phyloP scores from a whole-genome alignment of 2,329 filamentous ascomycete species.

The Helotiales sp. region DNA sequence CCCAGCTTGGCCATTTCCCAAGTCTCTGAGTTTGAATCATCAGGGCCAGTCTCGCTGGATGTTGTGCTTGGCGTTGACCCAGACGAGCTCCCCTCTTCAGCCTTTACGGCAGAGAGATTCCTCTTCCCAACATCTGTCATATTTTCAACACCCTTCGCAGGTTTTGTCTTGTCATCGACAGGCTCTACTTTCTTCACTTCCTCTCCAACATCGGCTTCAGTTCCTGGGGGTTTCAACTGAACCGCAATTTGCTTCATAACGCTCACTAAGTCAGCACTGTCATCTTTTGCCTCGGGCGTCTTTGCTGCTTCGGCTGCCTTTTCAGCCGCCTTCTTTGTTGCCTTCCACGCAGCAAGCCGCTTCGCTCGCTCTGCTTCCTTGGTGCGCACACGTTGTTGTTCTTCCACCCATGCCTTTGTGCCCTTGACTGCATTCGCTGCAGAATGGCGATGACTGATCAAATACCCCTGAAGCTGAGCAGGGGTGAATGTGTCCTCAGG shows the following conservation, averaged over 20 bases:
- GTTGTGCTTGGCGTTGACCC: not conserved
- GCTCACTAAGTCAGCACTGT: not conserved
- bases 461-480: conserved; percentile 55
- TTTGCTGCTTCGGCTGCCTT: conserved; percentile 3
- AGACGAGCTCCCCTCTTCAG: not conserved
- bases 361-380: conserved; percentile 51
- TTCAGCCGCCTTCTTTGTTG: conserved; percentile 27
- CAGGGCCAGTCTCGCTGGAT: not conserved
- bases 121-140: too few relatives aligned
- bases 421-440: conserved; percentile 80
- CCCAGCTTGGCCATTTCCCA: not conserved
- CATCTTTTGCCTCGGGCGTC: not conserved
- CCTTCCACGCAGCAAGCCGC: conserved; percentile 19
- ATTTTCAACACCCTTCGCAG: not conserved
- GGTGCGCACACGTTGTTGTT: conserved; percentile 72
- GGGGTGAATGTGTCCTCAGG: conserved; percentile 54
- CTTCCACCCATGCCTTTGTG: conserved; percentile 93
- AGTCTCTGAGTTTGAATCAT: not conserved
- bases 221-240: not conserved
- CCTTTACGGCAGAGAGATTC: too few relatives aligned
- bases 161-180: not conserved
- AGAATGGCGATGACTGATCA: conserved; percentile 49
- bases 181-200: not conserved
- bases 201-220: not conserved
- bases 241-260: not conserved